Evolutionary conservation across 352 stramenopile species (phyloP), one percentile per base, ranked within the genome.

Genomic region (Lagenidium giganteum): DNA sequence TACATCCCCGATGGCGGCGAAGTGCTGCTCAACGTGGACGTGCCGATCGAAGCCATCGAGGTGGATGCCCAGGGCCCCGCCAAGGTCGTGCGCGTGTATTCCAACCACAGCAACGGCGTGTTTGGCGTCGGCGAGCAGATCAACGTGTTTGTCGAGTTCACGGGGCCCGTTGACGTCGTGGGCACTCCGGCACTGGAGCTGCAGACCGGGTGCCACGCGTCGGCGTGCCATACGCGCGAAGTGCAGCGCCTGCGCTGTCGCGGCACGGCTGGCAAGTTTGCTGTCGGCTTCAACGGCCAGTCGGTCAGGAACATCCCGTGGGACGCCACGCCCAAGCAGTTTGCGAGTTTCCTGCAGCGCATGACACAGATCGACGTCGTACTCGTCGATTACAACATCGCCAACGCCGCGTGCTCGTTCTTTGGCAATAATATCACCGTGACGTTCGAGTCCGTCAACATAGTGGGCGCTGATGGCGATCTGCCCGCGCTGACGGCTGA

Each of bases 401-500:
- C 81, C 21, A 42, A 70, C 48, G 44, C 54, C 0, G 72, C 75
- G 27, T 88, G 78, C 42, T 84, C 75, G n/a, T 91, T 74, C 39
- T 79, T 84, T 31, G 78, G 78, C 21, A 91, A 87, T 50, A 87
- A 86, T 47, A 87, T 88, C 45, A 86, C 70, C 0, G 43, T 91
- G 17, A 85, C 74, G 2, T 91, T 86, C 50, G 75, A 88, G 37
- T 83, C 71, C 4, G 67, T 88, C 43, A 91, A 91, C 47, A 67
- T 83, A 18, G 58, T 60, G 23, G 70, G 72, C 21, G 41, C 37
- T 5, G 78, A 91, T 38, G 78, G 78, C 52, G 63, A 92, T 56
- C 45, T 92, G 9, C 67, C 77, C 0, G 64, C 70, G 26, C 58
- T 92, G 51, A 79, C 64, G 5, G 68, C 59, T 2, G 76, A 88